Evolutionary conservation across 1,139 yeast genomes (phyloP), one percentile per base, ranked within the genome.

Genomic region (Nakaseomyces kungkrabaensis): DNA sequence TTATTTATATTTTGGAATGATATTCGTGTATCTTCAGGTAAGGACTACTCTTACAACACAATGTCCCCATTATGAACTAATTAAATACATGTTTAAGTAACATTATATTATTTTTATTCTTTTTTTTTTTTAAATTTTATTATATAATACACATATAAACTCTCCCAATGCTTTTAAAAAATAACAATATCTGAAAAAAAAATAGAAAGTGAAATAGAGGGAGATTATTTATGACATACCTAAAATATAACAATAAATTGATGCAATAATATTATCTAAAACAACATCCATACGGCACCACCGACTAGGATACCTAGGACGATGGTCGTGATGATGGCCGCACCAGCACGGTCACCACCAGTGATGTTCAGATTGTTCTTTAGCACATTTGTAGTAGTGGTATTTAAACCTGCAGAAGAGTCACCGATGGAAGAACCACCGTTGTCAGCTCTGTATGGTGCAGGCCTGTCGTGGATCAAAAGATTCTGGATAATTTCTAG

Each of bases 301-400:
- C 80, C 88, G 31, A 81, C 64, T 38, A 86, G 63, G 5, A 78
- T 68, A 2, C 77, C 74, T 44, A 86, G 75, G n/a, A 87, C 74
- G 13, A 86, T 62, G 1, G 87, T 90, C 2, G 97, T 90, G 49
- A 87, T 73, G 38, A 88, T 74, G 37, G 89, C 87, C 1, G 96
- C 96, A 42, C 97, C 97, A 0, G 90, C 95, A 52, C 70, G 77
- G 65, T 87, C 97, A 50, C 80, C 81, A 4, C 71, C 63, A 43
- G 74, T 71, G 49, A 88, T 74, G 8, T 66, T 62, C 56, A 86
- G 61, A 4, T 69, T 63, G 47, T 72, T 69, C 36, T 73, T 72
- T 47, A 71, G 62, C 22, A 71, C 66, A 24, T 62, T 56, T 44
- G 69, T 62, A 0, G 64, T 55, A 2, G 66, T 55, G 0, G 66